Base-by-base conservation (phyloP, 495 filamentous ascomycete genomes). In the Hypoxylon crocopeplum region DNA sequence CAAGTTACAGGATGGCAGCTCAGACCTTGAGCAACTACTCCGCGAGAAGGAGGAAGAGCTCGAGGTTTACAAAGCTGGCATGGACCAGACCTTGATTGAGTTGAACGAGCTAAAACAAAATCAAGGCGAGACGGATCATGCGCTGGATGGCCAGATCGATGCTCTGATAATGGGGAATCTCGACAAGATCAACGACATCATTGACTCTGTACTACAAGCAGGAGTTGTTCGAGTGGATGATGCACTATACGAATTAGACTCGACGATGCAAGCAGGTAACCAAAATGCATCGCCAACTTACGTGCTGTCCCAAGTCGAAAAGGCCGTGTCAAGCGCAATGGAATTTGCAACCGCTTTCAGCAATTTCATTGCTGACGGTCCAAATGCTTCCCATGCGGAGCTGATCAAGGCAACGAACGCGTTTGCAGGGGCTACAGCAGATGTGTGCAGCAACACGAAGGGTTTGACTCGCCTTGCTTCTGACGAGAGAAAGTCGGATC, bases 281-380 rank as follows among this genome's bases (percentile, higher is more conserved):
- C 93, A 97, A 77, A 98, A 93, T 64, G 94, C 94, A 2, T 95
- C 93, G 20, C 91, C 94, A n/a, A 84, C 92, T 1, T 97, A 96
- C 69, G 92, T 98, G 16, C 80, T 97, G 15, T 97, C 93, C 1
- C 94, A 97, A 72, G 90, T 97, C 42, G 94, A 98, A 71, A 98
- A 97, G 76, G 94, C 94, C 0, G 91, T 90, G n/a, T 84, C 91
- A 11, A 96, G 86, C 50, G 91, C 93, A 3, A 98, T 90, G 47
- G 94, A 98, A 66, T 98, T 98, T 70, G 93, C 93, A 0, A 97
- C 93, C 2, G 86, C 94, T 0, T 98, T 97, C 82, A 98, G 97
- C 78, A 92, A 93, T 70, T 97, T 92, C 74, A 95, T 98, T 59
- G 93, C 92, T 12, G 94, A 98, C 73, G 94, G 94, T 0, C 94